Evolutionary conservation across 1,139 yeast species (phyloP).

Genomic region (Pichia sorboxylosa): DNA sequence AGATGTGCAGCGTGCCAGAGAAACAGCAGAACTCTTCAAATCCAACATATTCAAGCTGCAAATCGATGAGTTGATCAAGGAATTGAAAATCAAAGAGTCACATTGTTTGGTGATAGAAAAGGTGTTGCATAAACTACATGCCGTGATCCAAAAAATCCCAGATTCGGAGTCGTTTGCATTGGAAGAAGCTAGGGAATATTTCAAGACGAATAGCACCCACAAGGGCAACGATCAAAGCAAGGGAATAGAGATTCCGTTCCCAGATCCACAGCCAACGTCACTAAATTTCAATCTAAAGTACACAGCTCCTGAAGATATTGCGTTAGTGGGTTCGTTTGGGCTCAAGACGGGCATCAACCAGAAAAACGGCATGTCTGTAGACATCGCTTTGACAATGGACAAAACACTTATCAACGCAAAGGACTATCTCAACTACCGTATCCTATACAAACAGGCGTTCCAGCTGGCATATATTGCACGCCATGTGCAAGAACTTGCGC

Average conservation of each 20-base stretch:
- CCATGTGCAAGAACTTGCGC: conserved; percentile 42
- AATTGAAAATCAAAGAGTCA: conserved; percentile 60
- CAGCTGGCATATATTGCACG: conserved; percentile 71
- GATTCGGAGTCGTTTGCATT: conserved; percentile 39
- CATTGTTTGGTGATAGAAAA: conserved; percentile 61
- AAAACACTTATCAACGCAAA: conserved; percentile 61
- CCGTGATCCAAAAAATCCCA: conserved; percentile 52
- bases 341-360: conserved; percentile 68
- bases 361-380: conserved; percentile 52
- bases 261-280: conserved; percentile 67
- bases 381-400: conserved; percentile 78
- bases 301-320: conserved; percentile 60
- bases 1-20: conserved; percentile 83
- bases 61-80: conserved; percentile 80
- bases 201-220: conserved; percentile 15
- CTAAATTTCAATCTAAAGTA: conserved; percentile 62
- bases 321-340: conserved; percentile 83
- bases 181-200: conserved; percentile 38
- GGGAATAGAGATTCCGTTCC: conserved; percentile 62
- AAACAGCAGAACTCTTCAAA: conserved; percentile 86
- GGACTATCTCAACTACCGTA: conserved; percentile 83
- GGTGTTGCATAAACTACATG: conserved; percentile 66
- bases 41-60: conserved; percentile 90
- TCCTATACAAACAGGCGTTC: conserved; percentile 80
- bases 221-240: too few relatives aligned